Percentiles rank a stretch among this genome's conserved stretches.
phyloP scores from a whole-genome alignment of 2,329 filamentous ascomycete species.

The Trichoderma lentiforme region DNA sequence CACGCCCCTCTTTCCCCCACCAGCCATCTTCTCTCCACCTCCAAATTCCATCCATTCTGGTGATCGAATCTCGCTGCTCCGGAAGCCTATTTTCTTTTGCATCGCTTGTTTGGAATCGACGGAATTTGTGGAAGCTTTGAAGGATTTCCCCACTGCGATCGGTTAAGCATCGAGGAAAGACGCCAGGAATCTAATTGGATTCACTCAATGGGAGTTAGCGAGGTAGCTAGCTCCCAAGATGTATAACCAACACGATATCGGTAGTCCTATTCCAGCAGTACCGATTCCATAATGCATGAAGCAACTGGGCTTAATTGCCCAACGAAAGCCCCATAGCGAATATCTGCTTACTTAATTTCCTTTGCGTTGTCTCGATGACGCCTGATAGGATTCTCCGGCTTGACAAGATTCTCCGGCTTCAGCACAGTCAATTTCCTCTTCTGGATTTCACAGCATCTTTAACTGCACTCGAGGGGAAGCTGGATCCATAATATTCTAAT shows the following conservation, averaged over 20 bases:
- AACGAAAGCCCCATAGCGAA: not conserved
- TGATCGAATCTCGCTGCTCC: not conserved
- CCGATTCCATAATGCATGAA: not conserved
- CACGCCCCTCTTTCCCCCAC: constrained; percentile 3
- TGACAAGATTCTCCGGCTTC: too few relatives aligned
- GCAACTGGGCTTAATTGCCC: not conserved
- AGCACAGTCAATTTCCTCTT: too few relatives aligned
- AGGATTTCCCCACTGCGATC: not conserved
- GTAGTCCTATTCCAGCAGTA: not conserved
- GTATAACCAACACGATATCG: not conserved
- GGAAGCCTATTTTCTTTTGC: not conserved
- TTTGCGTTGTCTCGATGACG: too few relatives aligned
- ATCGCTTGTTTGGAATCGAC: not conserved
- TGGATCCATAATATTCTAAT: not conserved
- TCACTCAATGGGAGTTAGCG: not conserved
- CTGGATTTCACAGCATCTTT: not conserved
- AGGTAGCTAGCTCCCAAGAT: not conserved
- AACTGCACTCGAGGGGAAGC: not conserved
- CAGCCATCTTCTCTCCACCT: not conserved
- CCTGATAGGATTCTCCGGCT: too few relatives aligned
- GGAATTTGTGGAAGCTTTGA: not conserved
- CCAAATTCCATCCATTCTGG: not conserved
- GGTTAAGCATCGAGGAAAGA: not conserved
- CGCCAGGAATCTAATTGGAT: not conserved
- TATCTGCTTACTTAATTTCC: not conserved